Evolutionary conservation across 345 rosid species (phyloP).

Genomic region (Populus euphratica): DNA sequence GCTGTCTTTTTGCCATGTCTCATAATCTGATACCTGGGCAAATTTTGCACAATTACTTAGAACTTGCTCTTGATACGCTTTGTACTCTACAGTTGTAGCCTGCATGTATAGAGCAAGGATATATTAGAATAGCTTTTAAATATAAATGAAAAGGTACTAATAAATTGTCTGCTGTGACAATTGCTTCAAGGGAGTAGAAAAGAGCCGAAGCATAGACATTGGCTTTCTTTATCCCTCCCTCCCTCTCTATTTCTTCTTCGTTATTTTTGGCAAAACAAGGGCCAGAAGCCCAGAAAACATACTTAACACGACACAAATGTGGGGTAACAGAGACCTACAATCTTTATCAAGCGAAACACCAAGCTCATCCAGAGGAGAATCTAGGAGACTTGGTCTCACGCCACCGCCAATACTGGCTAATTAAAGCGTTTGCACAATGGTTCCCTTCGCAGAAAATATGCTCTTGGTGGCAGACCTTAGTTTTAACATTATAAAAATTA

Average conservation of each 20-base stretch:
- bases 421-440: no score
- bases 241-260: no score
- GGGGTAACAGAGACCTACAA: not conserved
- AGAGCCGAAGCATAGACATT: not conserved
- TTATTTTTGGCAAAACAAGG: not conserved
- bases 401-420: no score
- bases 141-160: not conserved
- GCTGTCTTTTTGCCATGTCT: slow-evolving; percentile 1
- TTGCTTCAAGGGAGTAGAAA: not conserved
- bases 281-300: not conserved
- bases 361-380: not conserved
- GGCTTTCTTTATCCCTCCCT: no score
- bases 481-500: no score
- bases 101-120: slow-evolving; percentile 19
- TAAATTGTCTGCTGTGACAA: not conserved
- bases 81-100: slow-evolving; percentile 94
- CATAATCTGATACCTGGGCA: slow-evolving; percentile 57
- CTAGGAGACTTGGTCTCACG: no score
- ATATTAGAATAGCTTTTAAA: not conserved
- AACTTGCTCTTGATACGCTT: slow-evolving; percentile 96
- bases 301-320: not conserved
- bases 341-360: not conserved
- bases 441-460: no score
- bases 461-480: no score
- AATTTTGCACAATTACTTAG: slow-evolving; percentile 78